A percentile compares a stretch with the other conserved stretches of the same genome.
Evolutionary conservation across 192 early-diverging fungal species (phyloP).

Genomic region (Mycoemilia scoparia): DNA sequence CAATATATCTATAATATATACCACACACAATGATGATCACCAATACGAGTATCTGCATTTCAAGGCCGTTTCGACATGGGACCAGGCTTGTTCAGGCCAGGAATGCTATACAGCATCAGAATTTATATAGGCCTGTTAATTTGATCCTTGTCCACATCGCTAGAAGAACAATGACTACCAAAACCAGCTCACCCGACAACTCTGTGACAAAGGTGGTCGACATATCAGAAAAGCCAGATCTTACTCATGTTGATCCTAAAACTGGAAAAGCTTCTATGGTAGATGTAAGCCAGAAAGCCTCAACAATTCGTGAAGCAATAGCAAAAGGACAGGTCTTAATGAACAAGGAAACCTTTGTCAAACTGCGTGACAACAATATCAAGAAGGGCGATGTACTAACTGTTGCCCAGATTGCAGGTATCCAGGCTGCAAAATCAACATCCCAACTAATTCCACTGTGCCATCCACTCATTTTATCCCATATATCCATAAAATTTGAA

Average conservation of each 20-base stretch:
- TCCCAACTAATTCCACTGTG: slow-evolving; percentile 70
- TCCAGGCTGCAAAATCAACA: slow-evolving; percentile 78
- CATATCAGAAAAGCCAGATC: slow-evolving; percentile 5
- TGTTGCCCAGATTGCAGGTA: slow-evolving; percentile 76
- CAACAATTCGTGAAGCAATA: slow-evolving; percentile 50
- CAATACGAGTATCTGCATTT: no score
- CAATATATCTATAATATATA: no score
- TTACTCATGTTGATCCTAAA: slow-evolving; percentile 60
- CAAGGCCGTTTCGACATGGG: no score
- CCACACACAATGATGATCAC: no score
- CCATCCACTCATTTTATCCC: slow-evolving; percentile 55
- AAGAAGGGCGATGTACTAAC: slow-evolving; percentile 82
- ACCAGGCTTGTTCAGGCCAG: no score
- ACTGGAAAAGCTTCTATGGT: slow-evolving; percentile 77
- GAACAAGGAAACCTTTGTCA: slow-evolving; percentile 37
- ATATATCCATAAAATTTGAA: slow-evolving; percentile 47
- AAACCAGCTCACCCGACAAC: no score
- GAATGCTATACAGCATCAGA: not conserved
- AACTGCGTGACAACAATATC: slow-evolving; percentile 41
- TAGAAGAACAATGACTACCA: no score
- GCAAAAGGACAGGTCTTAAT: slow-evolving; percentile 59
- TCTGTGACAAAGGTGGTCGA: not conserved
- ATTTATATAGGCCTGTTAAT: no score
- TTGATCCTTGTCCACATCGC: no score
- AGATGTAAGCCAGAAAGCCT: slow-evolving; percentile 51